Evolutionary conservation across 768 basidiomycete genomes (phyloP).

Genomic region (Macrolepiota albuminosa): DNA sequence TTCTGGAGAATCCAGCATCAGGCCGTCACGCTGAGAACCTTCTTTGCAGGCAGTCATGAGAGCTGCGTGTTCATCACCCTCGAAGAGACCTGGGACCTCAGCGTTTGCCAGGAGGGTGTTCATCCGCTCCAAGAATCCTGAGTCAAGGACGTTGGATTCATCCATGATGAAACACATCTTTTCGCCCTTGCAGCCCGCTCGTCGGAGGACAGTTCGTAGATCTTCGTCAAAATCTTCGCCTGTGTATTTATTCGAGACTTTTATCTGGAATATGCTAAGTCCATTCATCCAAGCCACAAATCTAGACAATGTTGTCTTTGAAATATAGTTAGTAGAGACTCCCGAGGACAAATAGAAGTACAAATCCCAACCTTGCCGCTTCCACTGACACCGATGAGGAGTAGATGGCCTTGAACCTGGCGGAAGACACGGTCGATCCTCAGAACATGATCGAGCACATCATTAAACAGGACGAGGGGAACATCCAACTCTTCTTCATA

Average conservation of each 20-base stretch:
- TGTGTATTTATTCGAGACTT: conserved; percentile 98
- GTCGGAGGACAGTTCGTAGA: conserved; percentile 88
- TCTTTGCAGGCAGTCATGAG: conserved; percentile 99
- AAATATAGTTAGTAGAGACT: conserved; percentile 9
- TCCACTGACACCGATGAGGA: conserved; percentile 97
- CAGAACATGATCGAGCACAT: conserved; percentile 95
- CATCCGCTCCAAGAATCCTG: conserved; percentile 99
- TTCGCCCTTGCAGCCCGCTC: conserved; percentile 96
- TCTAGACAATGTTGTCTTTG: conserved; percentile 90
- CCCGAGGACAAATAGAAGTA: not conserved
- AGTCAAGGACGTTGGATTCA: conserved; percentile 98
- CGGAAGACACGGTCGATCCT: conserved; percentile 99
- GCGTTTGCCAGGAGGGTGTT: conserved; percentile 98
- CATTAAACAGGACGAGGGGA: conserved; percentile 96
- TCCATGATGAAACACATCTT: conserved; percentile 99
- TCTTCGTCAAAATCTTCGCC: conserved; percentile 99
- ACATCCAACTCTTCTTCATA: conserved; percentile 99
- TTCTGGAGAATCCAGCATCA: conserved; percentile 97
- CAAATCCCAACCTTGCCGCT: conserved; percentile 80
- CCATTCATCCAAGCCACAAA: conserved; percentile 99
- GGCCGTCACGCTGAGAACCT: conserved; percentile 96
- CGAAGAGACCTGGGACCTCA: conserved; percentile 99
- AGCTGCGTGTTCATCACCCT: conserved; percentile 97
- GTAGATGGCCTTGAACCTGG: conserved; percentile 93
- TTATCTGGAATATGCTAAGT: conserved; percentile 98